Conservation (phyloP, 2,329 filamentous ascomycete genomes). For the Sarocladium kiliense region DNA sequence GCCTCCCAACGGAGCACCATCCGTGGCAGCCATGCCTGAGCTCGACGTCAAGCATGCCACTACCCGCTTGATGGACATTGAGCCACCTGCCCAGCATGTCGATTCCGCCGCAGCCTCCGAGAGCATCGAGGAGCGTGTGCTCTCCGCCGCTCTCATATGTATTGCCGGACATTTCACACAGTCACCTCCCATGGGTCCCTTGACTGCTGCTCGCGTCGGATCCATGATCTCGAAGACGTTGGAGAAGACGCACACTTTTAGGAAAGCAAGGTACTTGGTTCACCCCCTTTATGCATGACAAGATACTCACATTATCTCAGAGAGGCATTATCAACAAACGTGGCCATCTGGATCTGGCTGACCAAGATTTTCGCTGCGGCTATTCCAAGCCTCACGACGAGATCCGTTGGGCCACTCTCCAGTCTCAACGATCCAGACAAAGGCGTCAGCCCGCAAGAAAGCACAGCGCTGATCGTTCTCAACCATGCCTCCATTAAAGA, state of each 20-base stretch:
- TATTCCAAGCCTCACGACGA: conserved; percentile 53
- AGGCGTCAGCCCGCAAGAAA: conserved; percentile 55
- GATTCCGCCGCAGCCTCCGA: conserved; percentile 23
- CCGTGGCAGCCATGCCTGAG: conserved; percentile 5
- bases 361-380: conserved; percentile 57
- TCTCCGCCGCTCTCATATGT: conserved; percentile 55
- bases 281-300: background rate
- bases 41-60: conserved; percentile 9
- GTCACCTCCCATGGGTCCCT: conserved; percentile 51
- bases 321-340: conserved; percentile 56
- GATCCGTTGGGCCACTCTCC: conserved; percentile 52
- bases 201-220: conserved; percentile 48
- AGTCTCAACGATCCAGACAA: conserved; percentile 49
- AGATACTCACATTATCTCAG: conserved; percentile 24
- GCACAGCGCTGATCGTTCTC: conserved; percentile 56
- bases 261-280: conserved; percentile 49
- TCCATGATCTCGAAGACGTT: conserved; percentile 56
- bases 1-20: background rate
- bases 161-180: conserved; percentile 57
- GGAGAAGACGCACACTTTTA: conserved; percentile 58
- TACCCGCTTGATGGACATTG: conserved; percentile 12
- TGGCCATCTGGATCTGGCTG: conserved; percentile 62
- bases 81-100: conserved; percentile 13
- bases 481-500: conserved; percentile 57
- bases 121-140: conserved; percentile 60